These are phyloP conservation scores for Acanthamoeba lenticulata DNA, from an alignment of 208 protist genomes.

Conservation along the genomic window DNA sequence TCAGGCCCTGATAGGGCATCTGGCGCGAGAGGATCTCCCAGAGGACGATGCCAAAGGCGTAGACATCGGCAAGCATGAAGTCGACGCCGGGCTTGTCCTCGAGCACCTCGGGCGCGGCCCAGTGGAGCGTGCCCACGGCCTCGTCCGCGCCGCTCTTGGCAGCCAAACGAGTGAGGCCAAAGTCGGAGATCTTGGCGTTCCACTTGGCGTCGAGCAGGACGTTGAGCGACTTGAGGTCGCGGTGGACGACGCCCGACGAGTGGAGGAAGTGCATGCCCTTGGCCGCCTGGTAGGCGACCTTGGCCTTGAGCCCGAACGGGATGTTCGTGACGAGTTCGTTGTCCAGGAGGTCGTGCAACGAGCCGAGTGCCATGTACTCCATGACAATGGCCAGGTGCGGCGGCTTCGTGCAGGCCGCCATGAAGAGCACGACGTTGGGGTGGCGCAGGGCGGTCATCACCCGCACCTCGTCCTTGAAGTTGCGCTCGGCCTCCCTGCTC, in stretches of 20 bases:
- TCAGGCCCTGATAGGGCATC: background rate
- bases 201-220: background rate
- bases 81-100: background rate
- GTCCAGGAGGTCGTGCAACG: background rate
- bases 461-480: background rate
- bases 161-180: background rate
- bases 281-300: too few relatives aligned
- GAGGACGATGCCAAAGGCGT: constrained; percentile 10
- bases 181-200: constrained; percentile 7
- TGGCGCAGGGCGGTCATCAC: background rate
- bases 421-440: too few relatives aligned
- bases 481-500: background rate
- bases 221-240: too few relatives aligned
- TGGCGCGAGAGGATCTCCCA: constrained; percentile 25
- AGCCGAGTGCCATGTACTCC: background rate
- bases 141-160: background rate
- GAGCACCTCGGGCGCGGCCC: constrained; percentile 29
- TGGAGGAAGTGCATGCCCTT: too few relatives aligned
- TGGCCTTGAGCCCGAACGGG: background rate
- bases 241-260: too few relatives aligned
- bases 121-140: background rate
- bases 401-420: too few relatives aligned
- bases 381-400: background rate
- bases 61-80: too few relatives aligned
- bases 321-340: background rate